phyloP scores from a whole-genome alignment of 108 stramenopile species.

The Nitzschia sp. region DNA sequence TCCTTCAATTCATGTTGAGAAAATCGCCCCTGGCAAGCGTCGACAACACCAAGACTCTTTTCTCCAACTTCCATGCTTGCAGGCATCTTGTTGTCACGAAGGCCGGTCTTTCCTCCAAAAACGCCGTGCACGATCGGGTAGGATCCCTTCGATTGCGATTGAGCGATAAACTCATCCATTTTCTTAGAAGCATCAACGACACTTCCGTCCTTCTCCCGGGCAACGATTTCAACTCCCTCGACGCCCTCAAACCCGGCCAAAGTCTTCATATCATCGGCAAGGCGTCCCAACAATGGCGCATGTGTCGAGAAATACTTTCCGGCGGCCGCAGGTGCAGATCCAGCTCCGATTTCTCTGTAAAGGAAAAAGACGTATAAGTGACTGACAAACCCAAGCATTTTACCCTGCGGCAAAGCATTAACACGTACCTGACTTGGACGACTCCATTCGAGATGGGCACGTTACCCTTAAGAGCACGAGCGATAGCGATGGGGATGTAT shows the following conservation, averaged over 20 bases:
- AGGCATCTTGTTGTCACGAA: conserved; percentile 62
- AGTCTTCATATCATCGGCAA: conserved; percentile 39
- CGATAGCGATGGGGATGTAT: conserved; percentile 70
- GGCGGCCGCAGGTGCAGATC: conserved; percentile 52
- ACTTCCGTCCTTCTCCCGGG: conserved; percentile 49
- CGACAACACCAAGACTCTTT: conserved; percentile 61
- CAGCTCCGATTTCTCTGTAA: conserved; percentile 59
- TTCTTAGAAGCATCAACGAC: conserved; percentile 53
- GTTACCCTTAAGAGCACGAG: conserved; percentile 47
- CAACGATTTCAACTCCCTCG: conserved; percentile 43
- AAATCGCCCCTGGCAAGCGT: conserved; percentile 77
- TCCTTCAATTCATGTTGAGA: conserved; percentile 56
- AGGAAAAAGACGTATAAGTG: no score
- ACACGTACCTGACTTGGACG: conserved; percentile 46
- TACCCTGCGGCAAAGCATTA: no score
- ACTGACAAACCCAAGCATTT: no score
- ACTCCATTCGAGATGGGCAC: conserved; percentile 54
- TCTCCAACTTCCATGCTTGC: conserved; percentile 50
- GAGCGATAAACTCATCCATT: conserved; percentile 42
- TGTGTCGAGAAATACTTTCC: conserved; percentile 71
- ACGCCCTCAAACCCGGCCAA: conserved; percentile 57
- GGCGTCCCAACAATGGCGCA: conserved; percentile 55
- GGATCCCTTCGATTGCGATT: conserved; percentile 22
- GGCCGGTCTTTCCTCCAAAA: conserved; percentile 77
- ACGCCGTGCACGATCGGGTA: conserved; percentile 73